Percentiles rank a stretch among this genome's conserved stretches.
Evolutionary conservation across 83 land plant species (phyloP).

Genomic region (Diphasiastrum complanatum): DNA sequence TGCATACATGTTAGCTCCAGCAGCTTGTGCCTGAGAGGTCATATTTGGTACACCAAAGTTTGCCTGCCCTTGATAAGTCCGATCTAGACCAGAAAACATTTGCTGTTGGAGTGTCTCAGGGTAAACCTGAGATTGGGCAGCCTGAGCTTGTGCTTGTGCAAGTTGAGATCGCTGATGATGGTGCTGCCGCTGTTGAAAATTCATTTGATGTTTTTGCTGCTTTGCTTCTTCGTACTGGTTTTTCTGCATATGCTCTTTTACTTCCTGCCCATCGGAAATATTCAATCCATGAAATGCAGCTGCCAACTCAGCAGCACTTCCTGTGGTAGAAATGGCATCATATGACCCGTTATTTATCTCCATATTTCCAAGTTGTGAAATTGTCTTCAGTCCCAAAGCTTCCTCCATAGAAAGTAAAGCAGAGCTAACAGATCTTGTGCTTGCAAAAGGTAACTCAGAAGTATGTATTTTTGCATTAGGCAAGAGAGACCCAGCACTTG

Average conservation of each 20-base stretch:
- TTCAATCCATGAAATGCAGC: constrained; percentile 32
- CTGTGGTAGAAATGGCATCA: too few relatives aligned
- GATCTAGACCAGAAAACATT: constrained; percentile 32
- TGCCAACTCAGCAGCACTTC: constrained; percentile 27
- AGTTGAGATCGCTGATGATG: constrained; percentile 25
- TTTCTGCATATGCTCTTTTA: constrained; percentile 18
- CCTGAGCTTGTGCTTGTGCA: constrained; percentile 10
- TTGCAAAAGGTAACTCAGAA: too few relatives aligned
- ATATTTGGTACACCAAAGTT: constrained; percentile 32
- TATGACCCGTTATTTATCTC: too few relatives aligned
- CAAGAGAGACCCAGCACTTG: too few relatives aligned
- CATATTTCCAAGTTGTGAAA: too few relatives aligned
- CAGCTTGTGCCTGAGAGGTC: constrained; percentile 18
- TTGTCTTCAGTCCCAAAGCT: too few relatives aligned
- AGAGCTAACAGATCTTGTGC: too few relatives aligned
- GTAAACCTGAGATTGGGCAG: constrained; percentile 16
- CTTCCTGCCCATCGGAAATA: constrained; percentile 22
- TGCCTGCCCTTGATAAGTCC: constrained; percentile 24
- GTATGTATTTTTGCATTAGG: too few relatives aligned
- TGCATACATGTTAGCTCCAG: constrained; percentile 43
- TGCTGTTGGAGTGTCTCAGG: constrained; percentile 25
- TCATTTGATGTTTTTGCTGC: constrained; percentile 12
- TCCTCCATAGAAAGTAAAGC: too few relatives aligned
- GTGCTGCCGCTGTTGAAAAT: constrained; percentile 30
- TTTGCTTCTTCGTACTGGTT: constrained; percentile 1